Conservation (phyloP, 2,329 filamentous ascomycete genomes). For the Verticillium alfalfae region DNA sequence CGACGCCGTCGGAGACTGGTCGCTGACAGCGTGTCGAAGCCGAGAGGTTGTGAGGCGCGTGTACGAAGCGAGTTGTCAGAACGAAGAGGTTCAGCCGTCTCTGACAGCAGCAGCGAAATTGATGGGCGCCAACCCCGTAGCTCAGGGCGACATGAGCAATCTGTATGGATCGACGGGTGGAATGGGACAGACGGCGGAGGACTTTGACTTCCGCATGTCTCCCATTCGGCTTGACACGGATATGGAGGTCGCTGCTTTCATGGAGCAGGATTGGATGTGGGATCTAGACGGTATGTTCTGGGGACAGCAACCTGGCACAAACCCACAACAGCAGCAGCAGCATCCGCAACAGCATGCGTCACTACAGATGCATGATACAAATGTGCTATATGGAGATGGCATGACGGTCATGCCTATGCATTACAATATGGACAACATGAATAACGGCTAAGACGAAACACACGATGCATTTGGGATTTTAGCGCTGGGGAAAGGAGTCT, state of each 20-base stretch:
- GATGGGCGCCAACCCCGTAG: constrained; percentile 17
- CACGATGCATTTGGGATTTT: neutral
- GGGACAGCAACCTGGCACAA: constrained; percentile 21
- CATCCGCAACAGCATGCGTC: neutral
- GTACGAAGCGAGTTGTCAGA: constrained; percentile 49
- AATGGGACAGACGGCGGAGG: constrained; percentile 23
- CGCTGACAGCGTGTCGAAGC: constrained; percentile 55
- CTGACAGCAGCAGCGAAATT: constrained; percentile 16
- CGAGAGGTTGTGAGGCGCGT: constrained; percentile 59
- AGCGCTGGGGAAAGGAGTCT: neutral
- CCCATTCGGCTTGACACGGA: constrained; percentile 46
- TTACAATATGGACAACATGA: neutral
- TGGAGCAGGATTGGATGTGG: constrained; percentile 50
- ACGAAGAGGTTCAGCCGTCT: constrained; percentile 21
- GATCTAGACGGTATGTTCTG: constrained; percentile 53
- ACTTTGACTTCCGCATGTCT: constrained; percentile 39
- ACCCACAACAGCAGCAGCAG: neutral
- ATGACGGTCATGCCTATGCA: neutral
- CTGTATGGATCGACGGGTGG: constrained; percentile 5
- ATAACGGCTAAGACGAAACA: neutral
- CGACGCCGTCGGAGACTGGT: constrained; percentile 60
- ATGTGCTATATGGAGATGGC: constrained; percentile 5
- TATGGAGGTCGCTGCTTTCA: constrained; percentile 44
- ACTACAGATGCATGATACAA: constrained; percentile 15
- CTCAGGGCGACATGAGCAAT: constrained; percentile 16